A percentile compares a stretch with the other conserved stretches of the same genome.
phyloP scores from a whole-genome alignment of 208 protist genomes.

The Acanthamoeba culbertsoni region DNA sequence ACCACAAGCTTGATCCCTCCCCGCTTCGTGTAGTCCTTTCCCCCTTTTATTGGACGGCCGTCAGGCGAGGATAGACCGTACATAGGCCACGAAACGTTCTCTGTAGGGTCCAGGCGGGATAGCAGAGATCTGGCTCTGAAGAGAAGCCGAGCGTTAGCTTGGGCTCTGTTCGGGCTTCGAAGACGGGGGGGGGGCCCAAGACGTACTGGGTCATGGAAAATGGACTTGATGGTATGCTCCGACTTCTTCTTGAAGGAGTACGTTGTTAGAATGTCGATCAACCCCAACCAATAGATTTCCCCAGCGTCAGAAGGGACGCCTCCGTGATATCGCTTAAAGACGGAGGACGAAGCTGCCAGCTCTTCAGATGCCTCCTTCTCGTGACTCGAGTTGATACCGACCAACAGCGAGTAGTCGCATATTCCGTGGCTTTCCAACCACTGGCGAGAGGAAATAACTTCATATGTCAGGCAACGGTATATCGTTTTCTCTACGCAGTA shows the following conservation, averaged over 20 bases:
- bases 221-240: conserved; percentile 37
- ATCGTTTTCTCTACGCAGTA: background rate
- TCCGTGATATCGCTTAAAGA: conserved; percentile 1
- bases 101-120: conserved; percentile 4
- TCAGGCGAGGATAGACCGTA: background rate
- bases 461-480: background rate
- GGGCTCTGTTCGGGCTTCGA: background rate
- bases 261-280: conserved; percentile 33
- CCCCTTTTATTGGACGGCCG: too few relatives aligned
- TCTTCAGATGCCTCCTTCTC: background rate
- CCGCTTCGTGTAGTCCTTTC: too few relatives aligned
- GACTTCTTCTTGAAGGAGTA: conserved; percentile 47
- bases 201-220: conserved; percentile 7
- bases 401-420: conserved; percentile 16
- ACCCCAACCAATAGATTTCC: conserved; percentile 9
- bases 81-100: background rate
- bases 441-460: background rate
- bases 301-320: background rate
- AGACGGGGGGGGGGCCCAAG: background rate
- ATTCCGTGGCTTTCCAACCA: conserved; percentile 18
- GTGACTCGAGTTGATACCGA: background rate
- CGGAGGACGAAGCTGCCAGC: background rate
- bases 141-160: background rate
- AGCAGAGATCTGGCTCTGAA: conserved; percentile 15
- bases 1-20: too few relatives aligned